Evolutionary conservation across 345 rosid species (phyloP), one percentile per base, ranked within the genome.

Genomic region (Conringia planisiliqua): DNA sequence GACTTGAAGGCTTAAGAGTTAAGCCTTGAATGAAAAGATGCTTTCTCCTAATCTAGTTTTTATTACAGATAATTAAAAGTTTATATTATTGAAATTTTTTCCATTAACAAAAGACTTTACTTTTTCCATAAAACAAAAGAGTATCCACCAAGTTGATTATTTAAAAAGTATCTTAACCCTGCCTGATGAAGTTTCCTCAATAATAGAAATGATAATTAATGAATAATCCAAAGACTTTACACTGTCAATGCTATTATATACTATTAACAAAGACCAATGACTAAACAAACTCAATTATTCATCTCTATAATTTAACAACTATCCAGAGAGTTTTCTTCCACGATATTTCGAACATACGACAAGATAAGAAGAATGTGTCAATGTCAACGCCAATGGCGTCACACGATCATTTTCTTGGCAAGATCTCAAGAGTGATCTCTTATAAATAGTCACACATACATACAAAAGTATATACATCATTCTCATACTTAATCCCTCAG

Each of bases 361-460:
- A 55, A 17, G 55, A 56, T 10, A 24, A 14, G 5, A 42, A 11
- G 71, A 52, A 22, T 27, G 14, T 51, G 70, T 39, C 62, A 30
- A 72, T 40, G 70, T 52, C 64, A 55, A 73, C 56, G 27, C 27
- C 5, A 52, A 20, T 52, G 12, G n/a, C 47, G 18, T 30, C 63
- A 73, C 54, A 42, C 18, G 62, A 50, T 47, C 38, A 71, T 47
- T 60, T 47, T 71, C 39, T 70, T 57, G 44, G 51, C 65, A 70
- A 57, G 22, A 56, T 70, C 47, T 35, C 48, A 59, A 58, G 17
- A 58, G 1, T 22, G 24, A 22, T 22, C 1, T 22, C 24, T 22
- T 10, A 42, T 64, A 62, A 51, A 17, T 2, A 62, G 51, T 26
- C 29, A 36, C 60, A 70, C 65, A 44, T 8, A 69, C 4, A 71